phyloP scores from a whole-genome alignment of 2,329 filamentous ascomycete species.

The Endothia cerciana region DNA sequence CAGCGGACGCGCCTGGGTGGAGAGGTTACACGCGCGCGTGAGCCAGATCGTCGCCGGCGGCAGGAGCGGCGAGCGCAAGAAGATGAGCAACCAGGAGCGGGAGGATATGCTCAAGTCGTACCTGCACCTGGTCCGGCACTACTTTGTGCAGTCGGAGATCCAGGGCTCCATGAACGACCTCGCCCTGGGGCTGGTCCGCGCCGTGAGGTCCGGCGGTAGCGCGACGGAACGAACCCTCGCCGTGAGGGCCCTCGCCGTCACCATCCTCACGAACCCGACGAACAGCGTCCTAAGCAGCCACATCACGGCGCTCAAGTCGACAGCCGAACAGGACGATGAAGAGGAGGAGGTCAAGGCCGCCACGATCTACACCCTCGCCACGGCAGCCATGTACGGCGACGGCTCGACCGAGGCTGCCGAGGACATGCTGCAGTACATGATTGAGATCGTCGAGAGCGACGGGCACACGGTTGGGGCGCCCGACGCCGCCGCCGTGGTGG shows the following conservation, averaged over 20 bases:
- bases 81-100: slow-evolving; percentile 72
- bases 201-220: slow-evolving; percentile 69
- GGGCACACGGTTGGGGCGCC: slow-evolving; percentile 72
- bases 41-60: slow-evolving; percentile 58
- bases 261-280: slow-evolving; percentile 68
- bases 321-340: slow-evolving; percentile 72
- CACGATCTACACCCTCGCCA: slow-evolving; percentile 73
- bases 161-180: slow-evolving; percentile 63
- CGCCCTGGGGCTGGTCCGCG: slow-evolving; percentile 67
- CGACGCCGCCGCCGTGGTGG: slow-evolving; percentile 72
- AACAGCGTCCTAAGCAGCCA: slow-evolving; percentile 69
- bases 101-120: slow-evolving; percentile 67
- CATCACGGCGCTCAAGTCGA: slow-evolving; percentile 60
- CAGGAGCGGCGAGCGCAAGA: slow-evolving; percentile 65
- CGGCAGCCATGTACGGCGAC: slow-evolving; percentile 77
- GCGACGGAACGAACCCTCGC: slow-evolving; percentile 72
- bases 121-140: slow-evolving; percentile 67
- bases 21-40: slow-evolving; percentile 67
- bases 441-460: slow-evolving; percentile 80
- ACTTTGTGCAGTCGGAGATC: slow-evolving; percentile 68
- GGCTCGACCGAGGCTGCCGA: slow-evolving; percentile 69
- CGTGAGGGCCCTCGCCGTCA: slow-evolving; percentile 72
- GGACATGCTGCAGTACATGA: slow-evolving; percentile 73
- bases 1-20: slow-evolving; percentile 57
- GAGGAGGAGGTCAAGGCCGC: slow-evolving; percentile 69